These are phyloP conservation scores for Stephanodiscus minutulus DNA, from an alignment of 108 stramenopile species.

Conservation along the genomic window DNA sequence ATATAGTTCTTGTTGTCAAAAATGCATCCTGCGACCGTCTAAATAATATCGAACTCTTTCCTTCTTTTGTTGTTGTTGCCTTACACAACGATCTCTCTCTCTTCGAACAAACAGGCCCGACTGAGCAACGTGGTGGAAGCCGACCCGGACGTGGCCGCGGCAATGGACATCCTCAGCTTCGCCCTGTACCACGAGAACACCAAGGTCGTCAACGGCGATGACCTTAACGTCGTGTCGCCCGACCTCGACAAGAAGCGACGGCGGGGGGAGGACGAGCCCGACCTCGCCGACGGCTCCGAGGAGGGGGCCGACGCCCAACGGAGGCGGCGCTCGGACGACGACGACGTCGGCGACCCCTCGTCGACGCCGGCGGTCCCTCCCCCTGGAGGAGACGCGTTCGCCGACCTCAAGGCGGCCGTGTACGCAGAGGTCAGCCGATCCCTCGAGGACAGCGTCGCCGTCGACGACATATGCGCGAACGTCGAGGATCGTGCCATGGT, in stretches of 20 bases:
- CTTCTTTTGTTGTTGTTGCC: neutral
- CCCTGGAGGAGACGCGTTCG: slow-evolving; percentile 14
- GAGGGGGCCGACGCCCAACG: slow-evolving; percentile 38
- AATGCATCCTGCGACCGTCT: too few relatives aligned
- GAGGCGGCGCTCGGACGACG: slow-evolving; percentile 34
- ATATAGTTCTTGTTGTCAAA: too few relatives aligned
- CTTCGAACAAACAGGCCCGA: slow-evolving; percentile 62
- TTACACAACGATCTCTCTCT: neutral
- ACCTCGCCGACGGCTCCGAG: slow-evolving; percentile 47
- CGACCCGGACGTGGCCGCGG: slow-evolving; percentile 72
- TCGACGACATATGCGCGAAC: slow-evolving; percentile 56
- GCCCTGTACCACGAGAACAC: slow-evolving; percentile 86
- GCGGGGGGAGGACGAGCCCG: slow-evolving; percentile 32
- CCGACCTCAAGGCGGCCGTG: slow-evolving; percentile 49
- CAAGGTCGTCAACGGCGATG: slow-evolving; percentile 27
- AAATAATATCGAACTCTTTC: slow-evolving; percentile 1
- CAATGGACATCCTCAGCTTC: slow-evolving; percentile 89
- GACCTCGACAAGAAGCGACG: slow-evolving; percentile 31
- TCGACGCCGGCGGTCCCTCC: neutral
- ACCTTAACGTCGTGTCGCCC: neutral
- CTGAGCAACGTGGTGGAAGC: slow-evolving; percentile 73
- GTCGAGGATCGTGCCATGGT: slow-evolving; percentile 58
- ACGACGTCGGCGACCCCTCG: slow-evolving; percentile 13
- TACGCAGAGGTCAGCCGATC: slow-evolving; percentile 49
- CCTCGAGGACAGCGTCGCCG: slow-evolving; percentile 49